Base-by-base conservation (phyloP, 257 asterid genomes). In the Solanum bulbocastanum region DNA sequence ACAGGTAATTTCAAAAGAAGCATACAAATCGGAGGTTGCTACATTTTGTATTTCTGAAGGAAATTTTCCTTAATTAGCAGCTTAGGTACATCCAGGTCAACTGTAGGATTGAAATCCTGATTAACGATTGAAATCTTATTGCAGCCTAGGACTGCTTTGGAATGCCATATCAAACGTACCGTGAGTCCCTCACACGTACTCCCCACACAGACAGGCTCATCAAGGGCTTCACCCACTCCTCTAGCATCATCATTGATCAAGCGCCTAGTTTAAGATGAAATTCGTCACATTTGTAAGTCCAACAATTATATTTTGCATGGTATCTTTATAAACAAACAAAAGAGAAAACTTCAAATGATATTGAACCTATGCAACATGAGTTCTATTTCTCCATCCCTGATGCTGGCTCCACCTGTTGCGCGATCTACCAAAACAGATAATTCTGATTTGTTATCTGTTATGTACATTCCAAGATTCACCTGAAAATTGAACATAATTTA, bases 341-440 rank as follows among this genome's bases (percentile, higher is more conserved):
- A 75, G n/a, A 27, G n/a, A 42, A 75, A 87, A 35, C 16, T 62
- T 16, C 83, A 75, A 37, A 23, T 25, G 18, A 75, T 72, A 22
- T 42, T 49, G 33, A 72, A 93, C 98, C 98, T 96, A 65, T 96
- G 99, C 71, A 96, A 91, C 99, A 96, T 96, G 87, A 96, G 88
- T 89, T 96, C 99, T 60, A 96, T 91, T 89, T 95, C 92, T 87
- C 99, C 99, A 93, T 96, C 98, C 16, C 85, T 87, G 85, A 93
- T 93, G 92, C 99, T 96, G 92, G 96, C 92, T 82, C 98, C 99
- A 88, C 98, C 99, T n/a, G 91, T 87, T 60, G 99, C 97, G 76
- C 98, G 95, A 89, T 96, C 99, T 79, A 96, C 99, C 86, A 96
- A 88, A 83, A 96, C 94, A 32, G 98, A 94, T 86, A 96, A 90